These are phyloP conservation scores for Capronia americana DNA, from an alignment of 2,329 filamentous ascomycete species.

Conservation along the genomic window DNA sequence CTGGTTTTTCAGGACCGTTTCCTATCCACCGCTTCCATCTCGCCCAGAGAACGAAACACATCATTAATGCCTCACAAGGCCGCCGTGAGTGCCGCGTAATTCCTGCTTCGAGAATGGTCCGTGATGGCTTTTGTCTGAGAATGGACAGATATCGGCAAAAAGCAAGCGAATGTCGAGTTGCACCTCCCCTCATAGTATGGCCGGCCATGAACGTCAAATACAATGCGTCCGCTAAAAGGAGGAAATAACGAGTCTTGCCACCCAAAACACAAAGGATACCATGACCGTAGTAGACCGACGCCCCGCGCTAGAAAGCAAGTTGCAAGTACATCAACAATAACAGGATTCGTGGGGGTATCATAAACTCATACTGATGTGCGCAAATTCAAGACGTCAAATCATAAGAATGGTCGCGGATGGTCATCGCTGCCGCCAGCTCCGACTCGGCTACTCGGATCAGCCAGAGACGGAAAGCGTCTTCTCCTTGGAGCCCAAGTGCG, in stretches of 20 bases:
- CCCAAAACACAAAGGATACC: background rate
- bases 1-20: background rate
- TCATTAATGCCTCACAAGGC: background rate
- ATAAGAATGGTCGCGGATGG: conserved; percentile 14
- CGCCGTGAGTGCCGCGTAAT: background rate
- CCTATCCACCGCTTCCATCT: background rate
- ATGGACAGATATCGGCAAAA: background rate
- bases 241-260: conserved; percentile 1
- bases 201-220: background rate
- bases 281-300: conserved; percentile 4
- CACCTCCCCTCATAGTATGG: background rate
- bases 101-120: background rate
- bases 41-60: background rate
- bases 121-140: background rate
- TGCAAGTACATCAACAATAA: conserved; percentile 16
- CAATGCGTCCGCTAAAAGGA: background rate
- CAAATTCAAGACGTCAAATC: conserved; percentile 23
- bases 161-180: background rate
- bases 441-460: conserved; percentile 9
- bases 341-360: conserved; percentile 27
- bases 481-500: conserved; percentile 43
- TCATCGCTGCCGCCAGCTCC: background rate
- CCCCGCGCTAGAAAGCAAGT: conserved; percentile 9
- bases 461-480: conserved; percentile 30
- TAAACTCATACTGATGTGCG: conserved; percentile 25